Conservation (phyloP, 257 asterid species). For the Nicotiana undulata region DNA sequence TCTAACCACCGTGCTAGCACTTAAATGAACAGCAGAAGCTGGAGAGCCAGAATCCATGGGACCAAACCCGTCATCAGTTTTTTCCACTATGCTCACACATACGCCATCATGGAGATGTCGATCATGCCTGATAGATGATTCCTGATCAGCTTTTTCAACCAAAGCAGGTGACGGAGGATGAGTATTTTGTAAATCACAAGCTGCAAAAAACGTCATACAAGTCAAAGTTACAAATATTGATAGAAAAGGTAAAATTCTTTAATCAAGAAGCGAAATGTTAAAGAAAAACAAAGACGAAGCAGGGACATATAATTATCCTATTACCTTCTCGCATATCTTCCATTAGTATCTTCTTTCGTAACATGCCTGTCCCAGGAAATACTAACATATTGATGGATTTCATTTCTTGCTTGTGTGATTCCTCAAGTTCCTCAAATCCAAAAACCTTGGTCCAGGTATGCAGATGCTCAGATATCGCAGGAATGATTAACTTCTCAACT, state of each 20-base stretch:
- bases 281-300: neutral
- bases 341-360: constrained; percentile 58
- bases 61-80: neutral
- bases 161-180: constrained; percentile 21
- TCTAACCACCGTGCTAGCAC: constrained; percentile 6
- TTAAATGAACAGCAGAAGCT: constrained; percentile 2
- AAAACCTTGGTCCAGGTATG: constrained; percentile 66
- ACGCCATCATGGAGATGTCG: constrained; percentile 8
- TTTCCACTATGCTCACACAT: neutral
- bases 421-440: constrained; percentile 63
- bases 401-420: constrained; percentile 50
- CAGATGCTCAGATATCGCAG: constrained; percentile 79
- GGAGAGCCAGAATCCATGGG: neutral
- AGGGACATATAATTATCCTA: neutral
- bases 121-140: constrained; percentile 27
- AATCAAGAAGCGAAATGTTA: neutral
- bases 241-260: neutral
- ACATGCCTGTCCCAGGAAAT: constrained; percentile 84
- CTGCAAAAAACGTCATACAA: neutral
- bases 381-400: constrained; percentile 71
- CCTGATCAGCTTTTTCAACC: constrained; percentile 25
- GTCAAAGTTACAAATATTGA: constrained; percentile 5
- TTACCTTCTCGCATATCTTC: constrained; percentile 43
- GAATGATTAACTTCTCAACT: constrained; percentile 68
- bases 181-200: neutral